phyloP scores from a whole-genome alignment of 2,329 filamentous ascomycete species.

The Cercospora citrullina region DNA sequence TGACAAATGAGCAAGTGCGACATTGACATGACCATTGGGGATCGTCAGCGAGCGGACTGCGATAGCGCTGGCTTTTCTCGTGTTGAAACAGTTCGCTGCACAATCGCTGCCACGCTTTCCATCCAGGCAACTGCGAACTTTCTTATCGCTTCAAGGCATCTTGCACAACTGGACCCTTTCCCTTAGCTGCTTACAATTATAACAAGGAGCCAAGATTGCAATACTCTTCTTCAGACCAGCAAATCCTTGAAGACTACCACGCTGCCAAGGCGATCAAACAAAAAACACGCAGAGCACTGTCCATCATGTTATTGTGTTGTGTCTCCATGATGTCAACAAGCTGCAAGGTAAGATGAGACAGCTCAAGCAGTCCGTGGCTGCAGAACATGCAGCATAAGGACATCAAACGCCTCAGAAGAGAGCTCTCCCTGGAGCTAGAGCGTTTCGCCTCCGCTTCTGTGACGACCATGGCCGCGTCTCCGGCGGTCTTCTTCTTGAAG shows the following conservation, averaged over 20 bases:
- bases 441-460: not conserved
- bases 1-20: not conserved
- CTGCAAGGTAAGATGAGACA: not conserved
- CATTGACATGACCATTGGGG: not conserved
- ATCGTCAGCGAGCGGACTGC: not conserved
- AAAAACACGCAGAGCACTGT: not conserved
- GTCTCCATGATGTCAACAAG: not conserved
- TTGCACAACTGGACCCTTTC: not conserved
- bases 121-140: not conserved
- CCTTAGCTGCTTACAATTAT: not conserved
- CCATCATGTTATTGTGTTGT: not conserved
- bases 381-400: not conserved
- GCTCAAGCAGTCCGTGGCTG: not conserved
- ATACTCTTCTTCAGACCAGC: not conserved
- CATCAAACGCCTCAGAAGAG: not conserved
- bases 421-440: not conserved
- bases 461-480: constrained; percentile 17
- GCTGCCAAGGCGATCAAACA: not conserved
- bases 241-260: not conserved
- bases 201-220: not conserved
- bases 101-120: not conserved
- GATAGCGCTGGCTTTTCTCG: not conserved
- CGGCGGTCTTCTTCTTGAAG: constrained; percentile 16
- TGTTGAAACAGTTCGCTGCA: not conserved
- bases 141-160: not conserved